Evolutionary conservation across 345 rosid species (phyloP), one percentile per base, ranked within the genome.

Genomic region (Schrenkiella parvula): DNA sequence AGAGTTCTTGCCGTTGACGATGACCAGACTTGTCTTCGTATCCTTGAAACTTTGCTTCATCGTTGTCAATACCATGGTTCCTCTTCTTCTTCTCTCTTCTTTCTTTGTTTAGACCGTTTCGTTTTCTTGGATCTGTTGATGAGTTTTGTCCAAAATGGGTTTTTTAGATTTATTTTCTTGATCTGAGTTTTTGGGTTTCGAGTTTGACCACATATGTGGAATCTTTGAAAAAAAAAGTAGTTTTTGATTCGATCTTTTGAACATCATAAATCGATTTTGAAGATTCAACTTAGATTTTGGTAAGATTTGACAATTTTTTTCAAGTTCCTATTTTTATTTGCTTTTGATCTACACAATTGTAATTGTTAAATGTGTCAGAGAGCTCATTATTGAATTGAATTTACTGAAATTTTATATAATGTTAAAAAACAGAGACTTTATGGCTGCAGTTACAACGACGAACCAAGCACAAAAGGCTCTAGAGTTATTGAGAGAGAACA

Each of bases 1-100:
- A 81, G 97, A 63, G 92, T 90, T 74, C 80, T 90, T 80, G 97
- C 97, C 7, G 92, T 88, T 53, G 97, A 90, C 59, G 97, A 90
- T 56, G 92, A 88, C 81, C 92, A 85, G 8, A 87, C 92, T 66
- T 88, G 95, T 72, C 95, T 90, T 38, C 62, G 68, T 28, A 56
- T 88, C 51, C 78, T 90, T 3, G 82, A 88, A 80, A 65, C 85
- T 34, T 74, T 88, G 64, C 97, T 90, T 79, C 89, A 82, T 77
- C 80, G 74, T 23, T 90, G 95, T 81, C 87, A 88, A 65, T 90
- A 90, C 43, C 72, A 83, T 52, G 97, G 97, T 90, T 69, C 26
- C 62, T 64, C 41, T 56, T 48, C 31, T 37, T 12, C 60, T 37
- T 48, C 57, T 14, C 66, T 41, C 11, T 21, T 11, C 37, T 43